phyloP scores from a whole-genome alignment of 2,329 filamentous ascomycete genomes.

The Tolypocladium ovalisporum region DNA sequence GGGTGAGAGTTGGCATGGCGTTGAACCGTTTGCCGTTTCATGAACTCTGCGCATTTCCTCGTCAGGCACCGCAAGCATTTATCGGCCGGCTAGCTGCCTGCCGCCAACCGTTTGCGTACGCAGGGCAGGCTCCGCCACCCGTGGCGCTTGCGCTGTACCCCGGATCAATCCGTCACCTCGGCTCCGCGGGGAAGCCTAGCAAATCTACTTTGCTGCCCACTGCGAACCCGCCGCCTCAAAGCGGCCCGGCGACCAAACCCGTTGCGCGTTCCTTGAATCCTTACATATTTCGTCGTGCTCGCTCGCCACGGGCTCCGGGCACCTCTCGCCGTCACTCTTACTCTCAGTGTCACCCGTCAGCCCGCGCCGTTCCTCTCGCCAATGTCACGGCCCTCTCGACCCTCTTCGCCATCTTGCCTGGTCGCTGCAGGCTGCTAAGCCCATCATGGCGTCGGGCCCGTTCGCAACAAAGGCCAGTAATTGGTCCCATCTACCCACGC shows the following conservation, averaged over 20 bases:
- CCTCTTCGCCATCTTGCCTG: background rate
- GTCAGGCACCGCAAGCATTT: background rate
- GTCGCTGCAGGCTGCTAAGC: background rate
- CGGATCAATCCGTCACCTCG: background rate
- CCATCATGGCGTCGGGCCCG: constrained; percentile 4
- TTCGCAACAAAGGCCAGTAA: background rate
- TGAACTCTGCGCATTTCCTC: background rate
- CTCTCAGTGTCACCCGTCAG: background rate
- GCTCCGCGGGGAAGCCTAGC: background rate
- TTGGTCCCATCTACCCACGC: background rate
- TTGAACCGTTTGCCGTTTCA: too few species aligned
- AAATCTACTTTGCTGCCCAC: background rate
- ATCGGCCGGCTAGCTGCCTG: background rate
- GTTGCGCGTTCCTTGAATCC: background rate
- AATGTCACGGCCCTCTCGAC: background rate
- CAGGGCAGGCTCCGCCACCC: background rate
- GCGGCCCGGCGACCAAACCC: background rate
- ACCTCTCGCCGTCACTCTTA: background rate
- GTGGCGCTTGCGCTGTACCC: background rate
- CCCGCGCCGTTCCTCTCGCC: background rate
- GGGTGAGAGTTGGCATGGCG: too few species aligned
- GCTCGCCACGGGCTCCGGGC: background rate
- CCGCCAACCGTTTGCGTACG: background rate
- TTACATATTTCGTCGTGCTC: background rate
- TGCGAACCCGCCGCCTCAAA: background rate